Base-by-base conservation (phyloP, 208 protist genomes). In the Acanthamoeba triangularis region DNA sequence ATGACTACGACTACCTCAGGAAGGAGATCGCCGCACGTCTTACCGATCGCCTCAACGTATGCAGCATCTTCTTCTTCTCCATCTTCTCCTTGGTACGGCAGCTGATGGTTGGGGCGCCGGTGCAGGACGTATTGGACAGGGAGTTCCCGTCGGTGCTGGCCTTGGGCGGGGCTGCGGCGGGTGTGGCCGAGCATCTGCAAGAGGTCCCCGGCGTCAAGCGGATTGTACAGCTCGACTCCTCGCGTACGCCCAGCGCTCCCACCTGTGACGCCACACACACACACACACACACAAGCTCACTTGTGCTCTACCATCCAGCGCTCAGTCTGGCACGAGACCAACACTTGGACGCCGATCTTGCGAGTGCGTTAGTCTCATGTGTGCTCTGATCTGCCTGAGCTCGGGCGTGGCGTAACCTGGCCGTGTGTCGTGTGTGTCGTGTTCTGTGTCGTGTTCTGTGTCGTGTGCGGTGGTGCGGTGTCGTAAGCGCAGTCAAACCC, bases 31-130 rank as follows among this genome's bases (percentile, higher is more conserved):
- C 52, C 35, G 25, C 28, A 2, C 74, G 93, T 14, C 93, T 95
- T 61, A 61, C 56, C n/a, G 93, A 95, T 35, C 93, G 93, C 56
- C n/a, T 95, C 4, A 20, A 95, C 11, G 93, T 95, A 72, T 16
- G 33, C n/a, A 52, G 33, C 23, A 11, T 41, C 30, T 69, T 92
- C 61, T 92, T 23, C 20, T 23, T 92, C 18, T 30, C 13, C 16
- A 1, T 11, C 10, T 94, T 54, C 8, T 78, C 13, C 28, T n/a
- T 30, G 1, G 2, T 41, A 80, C 3, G 3, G 11, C 72, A 49
- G 41, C 33, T 13, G 16, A 25, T 6, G 37, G 4, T 61, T 18
- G 67, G 11, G 10, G 10, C 6, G 11, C 49, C 76, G 11, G 25
- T 47, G 5, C 44, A 94, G 74, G 74, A 94, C 47, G 63, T 94